Conservation (phyloP, 129 eudicot genomes). For the Helianthus tuberosus region DNA sequence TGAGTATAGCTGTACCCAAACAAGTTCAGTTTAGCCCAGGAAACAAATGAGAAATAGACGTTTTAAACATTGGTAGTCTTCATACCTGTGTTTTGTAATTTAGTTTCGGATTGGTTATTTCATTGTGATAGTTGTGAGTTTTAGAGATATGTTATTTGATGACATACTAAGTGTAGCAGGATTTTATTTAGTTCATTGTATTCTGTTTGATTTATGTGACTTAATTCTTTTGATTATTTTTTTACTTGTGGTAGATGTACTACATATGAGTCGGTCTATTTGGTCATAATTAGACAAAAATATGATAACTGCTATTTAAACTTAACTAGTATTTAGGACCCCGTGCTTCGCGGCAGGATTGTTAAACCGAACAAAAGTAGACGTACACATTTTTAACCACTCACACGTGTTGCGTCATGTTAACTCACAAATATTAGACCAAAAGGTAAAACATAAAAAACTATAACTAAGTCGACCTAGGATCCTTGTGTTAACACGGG, state of each 20-base stretch:
- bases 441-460: too few relatives aligned
- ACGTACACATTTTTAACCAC: too few relatives aligned
- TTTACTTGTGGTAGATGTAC: background rate
- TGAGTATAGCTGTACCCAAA: conserved; percentile 28
- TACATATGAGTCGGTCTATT: background rate
- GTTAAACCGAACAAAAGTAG: too few relatives aligned
- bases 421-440: too few relatives aligned
- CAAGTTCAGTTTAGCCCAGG: background rate
- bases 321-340: too few relatives aligned
- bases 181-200: background rate
- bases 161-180: conserved; percentile 3
- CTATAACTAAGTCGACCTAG: too few relatives aligned
- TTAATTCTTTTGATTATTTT: background rate
- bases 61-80: background rate
- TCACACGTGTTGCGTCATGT: too few relatives aligned
- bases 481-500: too few relatives aligned
- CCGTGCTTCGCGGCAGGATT: too few relatives aligned
- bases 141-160: conserved; percentile 13
- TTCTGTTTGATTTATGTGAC: background rate
- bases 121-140: background rate
- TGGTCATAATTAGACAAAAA: too few relatives aligned
- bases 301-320: too few relatives aligned
- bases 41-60: conserved; percentile 11
- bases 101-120: background rate
- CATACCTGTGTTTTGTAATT: conserved; percentile 18